Evolutionary conservation across 306 rosid species (phyloP).

Genomic region (Fagus crenata): DNA sequence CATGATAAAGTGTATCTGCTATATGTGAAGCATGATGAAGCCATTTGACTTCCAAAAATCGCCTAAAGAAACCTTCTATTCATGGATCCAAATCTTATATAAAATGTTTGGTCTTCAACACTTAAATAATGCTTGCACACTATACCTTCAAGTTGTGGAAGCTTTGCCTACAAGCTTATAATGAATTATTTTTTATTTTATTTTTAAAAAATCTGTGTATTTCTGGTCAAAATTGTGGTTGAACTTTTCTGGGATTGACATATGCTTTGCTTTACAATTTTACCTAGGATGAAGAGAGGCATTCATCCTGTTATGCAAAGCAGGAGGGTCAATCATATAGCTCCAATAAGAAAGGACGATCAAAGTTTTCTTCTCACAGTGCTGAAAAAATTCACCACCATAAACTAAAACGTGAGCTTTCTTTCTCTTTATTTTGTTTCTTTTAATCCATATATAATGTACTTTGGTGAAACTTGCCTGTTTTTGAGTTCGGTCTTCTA

Average conservation of each 20-base stretch:
- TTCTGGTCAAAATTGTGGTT: conserved; percentile 4
- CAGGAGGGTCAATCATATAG: conserved; percentile 40
- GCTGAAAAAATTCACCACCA: conserved; percentile 48
- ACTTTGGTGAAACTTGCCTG: neutral
- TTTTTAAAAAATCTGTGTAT: too few relatives aligned
- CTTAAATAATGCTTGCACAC: conserved; percentile 4
- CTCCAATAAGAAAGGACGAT: conserved; percentile 41
- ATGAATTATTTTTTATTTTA: neutral
- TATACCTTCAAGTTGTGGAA: neutral
- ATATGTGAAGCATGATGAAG: neutral
- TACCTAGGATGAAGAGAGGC: conserved; percentile 48
- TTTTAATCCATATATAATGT: neutral
- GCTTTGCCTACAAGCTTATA: neutral
- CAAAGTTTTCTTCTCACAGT: conserved; percentile 40
- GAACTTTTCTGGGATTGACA: neutral
- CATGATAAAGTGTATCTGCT: neutral
- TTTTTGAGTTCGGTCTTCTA: conserved; percentile 3
- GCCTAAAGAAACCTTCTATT: neutral
- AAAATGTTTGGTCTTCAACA: neutral
- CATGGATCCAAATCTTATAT: neutral
- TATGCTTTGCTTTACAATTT: conserved; percentile 19
- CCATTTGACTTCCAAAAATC: too few relatives aligned
- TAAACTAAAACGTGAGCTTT: conserved; percentile 57
- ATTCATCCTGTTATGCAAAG: conserved; percentile 33
- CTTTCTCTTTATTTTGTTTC: neutral